Conservation (phyloP, 2,329 filamentous ascomycete genomes). For the Hypoxylon sp. region DNA sequence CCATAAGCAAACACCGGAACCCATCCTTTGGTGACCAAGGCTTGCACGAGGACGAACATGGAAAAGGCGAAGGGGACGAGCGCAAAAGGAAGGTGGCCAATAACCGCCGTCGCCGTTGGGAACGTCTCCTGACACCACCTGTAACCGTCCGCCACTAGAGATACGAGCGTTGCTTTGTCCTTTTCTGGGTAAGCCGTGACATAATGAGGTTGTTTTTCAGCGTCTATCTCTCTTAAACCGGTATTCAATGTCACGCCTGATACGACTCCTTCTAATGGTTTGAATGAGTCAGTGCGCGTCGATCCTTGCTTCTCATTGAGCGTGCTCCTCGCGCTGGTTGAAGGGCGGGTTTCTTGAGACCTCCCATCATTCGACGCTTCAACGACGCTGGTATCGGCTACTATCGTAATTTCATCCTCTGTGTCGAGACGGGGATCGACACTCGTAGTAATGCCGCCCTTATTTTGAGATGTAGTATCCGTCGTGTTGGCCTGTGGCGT, state of each 20-base stretch:
- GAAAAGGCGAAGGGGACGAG: slow-evolving; percentile 79
- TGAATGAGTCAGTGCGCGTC: slow-evolving; percentile 12
- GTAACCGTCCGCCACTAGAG: slow-evolving; percentile 62
- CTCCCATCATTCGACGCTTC: slow-evolving; percentile 4
- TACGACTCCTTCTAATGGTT: slow-evolving; percentile 20
- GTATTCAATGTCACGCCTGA: slow-evolving; percentile 5
- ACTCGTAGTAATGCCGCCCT: not conserved
- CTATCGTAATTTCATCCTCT: not conserved
- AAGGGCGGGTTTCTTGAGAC: slow-evolving; percentile 7
- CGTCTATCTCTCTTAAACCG: slow-evolving; percentile 37
- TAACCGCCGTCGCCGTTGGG: slow-evolving; percentile 76
- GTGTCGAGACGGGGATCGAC: slow-evolving; percentile 1
- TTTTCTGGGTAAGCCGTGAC: slow-evolving; percentile 13
- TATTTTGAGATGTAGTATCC: slow-evolving; percentile 1
- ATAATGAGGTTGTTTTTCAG: slow-evolving; percentile 36
- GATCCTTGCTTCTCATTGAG: slow-evolving; percentile 25
- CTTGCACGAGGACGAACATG: slow-evolving; percentile 83
- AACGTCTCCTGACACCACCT: slow-evolving; percentile 79
- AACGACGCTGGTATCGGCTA: not conserved
- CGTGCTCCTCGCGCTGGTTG: slow-evolving; percentile 26
- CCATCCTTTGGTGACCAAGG: slow-evolving; percentile 81
- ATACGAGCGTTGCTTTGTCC: slow-evolving; percentile 66
- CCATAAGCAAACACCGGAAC: slow-evolving; percentile 80
- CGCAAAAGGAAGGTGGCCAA: slow-evolving; percentile 76
- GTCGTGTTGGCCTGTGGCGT: not conserved